Conservation (phyloP, 768 basidiomycete species). For the Russula vinacea region DNA sequence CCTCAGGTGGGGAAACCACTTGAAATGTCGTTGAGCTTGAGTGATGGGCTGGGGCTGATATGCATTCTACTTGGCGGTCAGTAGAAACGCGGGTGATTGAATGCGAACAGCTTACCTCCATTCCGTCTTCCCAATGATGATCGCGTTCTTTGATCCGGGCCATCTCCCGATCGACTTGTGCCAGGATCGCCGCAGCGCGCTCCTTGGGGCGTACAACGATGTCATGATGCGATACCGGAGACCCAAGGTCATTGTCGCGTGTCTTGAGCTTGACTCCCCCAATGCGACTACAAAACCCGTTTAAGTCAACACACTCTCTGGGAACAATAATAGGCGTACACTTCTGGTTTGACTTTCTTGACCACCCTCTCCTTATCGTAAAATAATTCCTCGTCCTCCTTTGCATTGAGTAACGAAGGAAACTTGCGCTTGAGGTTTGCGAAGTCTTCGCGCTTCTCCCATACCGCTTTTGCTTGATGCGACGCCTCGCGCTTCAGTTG, state of each 20-base stretch:
- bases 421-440: constrained; percentile 78
- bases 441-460: constrained; percentile 73
- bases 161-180: constrained; percentile 60
- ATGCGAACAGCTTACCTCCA: constrained; percentile 57
- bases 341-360: constrained; percentile 52
- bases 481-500: constrained; percentile 65
- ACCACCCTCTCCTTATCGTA: constrained; percentile 65
- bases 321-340: constrained; percentile 31
- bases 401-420: constrained; percentile 55
- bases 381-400: constrained; percentile 64
- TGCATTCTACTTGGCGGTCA: constrained; percentile 47
- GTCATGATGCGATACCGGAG: constrained; percentile 46
- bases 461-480: constrained; percentile 59
- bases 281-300: constrained; percentile 39
- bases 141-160: constrained; percentile 63
- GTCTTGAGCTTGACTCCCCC: constrained; percentile 52
- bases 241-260: constrained; percentile 41
- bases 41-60: constrained; percentile 64
- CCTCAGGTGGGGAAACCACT: constrained; percentile 48
- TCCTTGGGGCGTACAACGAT: constrained; percentile 61
- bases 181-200: constrained; percentile 56
- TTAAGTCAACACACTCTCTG: background rate
- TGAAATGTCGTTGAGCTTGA: constrained; percentile 64
- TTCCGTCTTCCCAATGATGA: constrained; percentile 80
- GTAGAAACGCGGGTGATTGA: constrained; percentile 5